Evolutionary conservation across 768 basidiomycete species (phyloP).

Genomic region (Termitomyces bulborhizus): DNA sequence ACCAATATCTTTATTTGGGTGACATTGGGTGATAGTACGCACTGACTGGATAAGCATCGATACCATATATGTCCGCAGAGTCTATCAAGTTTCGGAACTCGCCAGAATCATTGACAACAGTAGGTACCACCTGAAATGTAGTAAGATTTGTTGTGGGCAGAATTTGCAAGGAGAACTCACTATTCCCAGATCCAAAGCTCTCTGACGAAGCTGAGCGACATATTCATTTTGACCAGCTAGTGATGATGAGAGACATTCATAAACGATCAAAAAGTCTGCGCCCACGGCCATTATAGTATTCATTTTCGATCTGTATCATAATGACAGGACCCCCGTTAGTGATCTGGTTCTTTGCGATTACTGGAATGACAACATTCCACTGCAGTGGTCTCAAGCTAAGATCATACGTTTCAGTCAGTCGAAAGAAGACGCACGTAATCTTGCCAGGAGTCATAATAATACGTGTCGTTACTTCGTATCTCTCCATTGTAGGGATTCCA

Average conservation of each 20-base stretch:
- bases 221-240: constrained; percentile 15
- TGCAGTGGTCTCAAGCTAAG: not conserved
- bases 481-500: constrained; percentile 15
- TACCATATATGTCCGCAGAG: constrained; percentile 13
- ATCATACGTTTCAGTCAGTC: not conserved
- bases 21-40: not conserved
- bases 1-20: no score
- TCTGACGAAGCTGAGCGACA: constrained; percentile 11
- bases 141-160: not conserved
- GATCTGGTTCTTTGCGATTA: constrained; percentile 13
- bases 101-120: constrained; percentile 13
- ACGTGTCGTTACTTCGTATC: constrained; percentile 14
- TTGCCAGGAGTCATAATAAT: constrained; percentile 14
- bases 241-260: not conserved
- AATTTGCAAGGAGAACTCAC: not conserved
- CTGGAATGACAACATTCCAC: constrained; percentile 13
- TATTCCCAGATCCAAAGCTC: constrained; percentile 10
- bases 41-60: constrained; percentile 15
- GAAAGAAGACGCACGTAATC: constrained; percentile 8
- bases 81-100: constrained; percentile 10
- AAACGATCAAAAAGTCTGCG: not conserved
- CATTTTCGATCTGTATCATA: constrained; percentile 14
- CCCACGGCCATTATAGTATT: constrained; percentile 14
- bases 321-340: constrained; percentile 12
- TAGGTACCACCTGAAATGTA: constrained; percentile 11